Base-by-base conservation (phyloP, 345 rosid species). In the Pistacia vera region DNA sequence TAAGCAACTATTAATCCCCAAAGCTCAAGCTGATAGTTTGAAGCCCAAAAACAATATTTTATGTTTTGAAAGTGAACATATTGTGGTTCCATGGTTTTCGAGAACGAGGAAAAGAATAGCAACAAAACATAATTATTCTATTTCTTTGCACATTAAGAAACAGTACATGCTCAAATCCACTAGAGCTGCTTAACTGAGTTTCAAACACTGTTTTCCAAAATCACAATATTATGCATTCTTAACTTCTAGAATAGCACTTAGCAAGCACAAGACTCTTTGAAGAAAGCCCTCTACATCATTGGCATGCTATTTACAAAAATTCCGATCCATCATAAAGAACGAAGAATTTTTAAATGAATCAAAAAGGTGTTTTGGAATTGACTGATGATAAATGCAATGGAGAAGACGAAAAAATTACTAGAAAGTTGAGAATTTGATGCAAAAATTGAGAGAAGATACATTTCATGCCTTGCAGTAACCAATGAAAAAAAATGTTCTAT, bases 191-290 rank as follows among this genome's bases (percentile, higher is more conserved):
- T 44, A 11, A 18, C 20, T n/a, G 9, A 36, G 33, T 38, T 12
- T 11, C 35, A 41, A 41, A 7, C 9, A 41, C 2, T 41, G 8
- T 41, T 41, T 49, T 62, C 52, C 59, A 11, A 30, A 5, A 3
- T n/a, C 63, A 48, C 28, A 51, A 46, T 48, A 55, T 25, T 5
- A 44, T 60, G 49, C 51, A 66, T n/a, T 51, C 64, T 71, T 38
- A 44, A 44, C 75, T 66, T 44, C 30, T 38, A 14, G n/a, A 58
- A 61, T 11, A 14, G 41, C 22, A 36, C 20, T 65, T 25, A 52
- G 67, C 41, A 54, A 44, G 48, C 67, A 58, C 28, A 59, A 56
- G 74, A 25, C 41, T 71, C 52, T 6, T 5, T 48, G 52, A 74
- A 48, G 51, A 17, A 54, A 68, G 35, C 20, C 55, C 49, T 30